Base-by-base conservation (phyloP, 192 early-diverging fungal genomes). In the Obelidium mucronatum region DNA sequence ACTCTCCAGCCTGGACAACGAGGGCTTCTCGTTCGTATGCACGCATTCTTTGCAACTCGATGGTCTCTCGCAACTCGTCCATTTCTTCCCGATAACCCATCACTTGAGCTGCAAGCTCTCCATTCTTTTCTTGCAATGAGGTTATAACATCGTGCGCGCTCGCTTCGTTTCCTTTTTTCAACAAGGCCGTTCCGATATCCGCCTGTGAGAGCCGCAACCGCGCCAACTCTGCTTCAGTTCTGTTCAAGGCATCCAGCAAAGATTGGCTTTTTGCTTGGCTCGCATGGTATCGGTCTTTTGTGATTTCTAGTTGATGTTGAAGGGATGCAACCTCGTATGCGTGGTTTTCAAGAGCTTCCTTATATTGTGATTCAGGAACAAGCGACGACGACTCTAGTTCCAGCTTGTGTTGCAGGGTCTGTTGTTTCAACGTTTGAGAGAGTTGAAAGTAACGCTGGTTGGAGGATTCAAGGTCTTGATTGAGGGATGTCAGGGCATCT, bases 261-360 rank as follows among this genome's bases (percentile, higher is more conserved):
- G 22, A 30, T 40, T 74, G 72, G 6, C 58, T 40, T 15, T 39
- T n/a, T 26, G 72, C 72, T 44, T 74, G 58, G 17, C 37, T 24
- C 30, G 37, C 72, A 31, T 74, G 72, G 36, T 40, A 74, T 15
- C 72, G 56, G 59, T 74, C 72, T 31, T 74, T 74, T 22, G 13
- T 28, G 24, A 31, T 74, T 63, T 74, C 72, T 8, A 74, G 59
- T 13, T 35, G 24, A 33, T 74, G 72, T 33, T 48, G 39, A 8
- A 74, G 72, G 11, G 11, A 44, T 17, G 40, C 66, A 15, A 67
- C n/a, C 5, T 62, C 40, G 72, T 40, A 51, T 63, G 13, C 19
- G 19, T 63, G 52, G 24, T 48, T 22, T 1, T n/a, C 40, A 28
- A 28, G 11, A 40, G 22, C 35, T 34, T n/a, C 55, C 26, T 37